These are phyloP conservation scores for Erigeron canadensis DNA, from an alignment of 129 eudicot species.

Conservation along the genomic window DNA sequence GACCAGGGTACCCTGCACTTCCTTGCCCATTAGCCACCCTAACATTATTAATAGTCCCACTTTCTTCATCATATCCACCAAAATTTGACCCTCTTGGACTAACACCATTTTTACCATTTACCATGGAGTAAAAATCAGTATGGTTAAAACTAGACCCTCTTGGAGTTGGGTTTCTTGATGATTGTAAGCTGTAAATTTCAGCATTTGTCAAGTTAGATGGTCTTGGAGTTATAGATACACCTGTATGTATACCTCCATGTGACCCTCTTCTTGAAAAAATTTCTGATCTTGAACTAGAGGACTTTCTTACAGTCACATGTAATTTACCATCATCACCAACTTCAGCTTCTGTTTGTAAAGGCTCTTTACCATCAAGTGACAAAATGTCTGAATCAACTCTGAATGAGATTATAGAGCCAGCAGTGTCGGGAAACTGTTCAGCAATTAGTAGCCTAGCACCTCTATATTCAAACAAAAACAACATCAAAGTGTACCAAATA, in stretches of 20 bases:
- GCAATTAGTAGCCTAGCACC: slow-evolving; percentile 76
- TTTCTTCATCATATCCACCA: slow-evolving; percentile 77
- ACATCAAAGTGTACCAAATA: slow-evolving; percentile 87
- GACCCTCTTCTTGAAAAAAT: slow-evolving; percentile 65
- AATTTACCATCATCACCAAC: slow-evolving; percentile 84
- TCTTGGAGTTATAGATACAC: slow-evolving; percentile 54
- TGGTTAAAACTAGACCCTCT: slow-evolving; percentile 82
- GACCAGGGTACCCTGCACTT: slow-evolving; percentile 63
- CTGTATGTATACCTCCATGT: slow-evolving; percentile 50
- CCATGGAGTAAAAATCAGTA: slow-evolving; percentile 65
- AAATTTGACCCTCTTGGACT: slow-evolving; percentile 78
- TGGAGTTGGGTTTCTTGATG: slow-evolving; percentile 76
- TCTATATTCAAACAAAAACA: slow-evolving; percentile 81
- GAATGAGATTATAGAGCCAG: slow-evolving; percentile 70
- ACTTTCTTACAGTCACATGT: slow-evolving; percentile 78
- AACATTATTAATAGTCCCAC: slow-evolving; percentile 32
- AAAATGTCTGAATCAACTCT: slow-evolving; percentile 73
- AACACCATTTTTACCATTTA: slow-evolving; percentile 54
- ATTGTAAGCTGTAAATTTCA: slow-evolving; percentile 78
- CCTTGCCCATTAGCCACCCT: slow-evolving; percentile 44
- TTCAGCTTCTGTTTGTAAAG: slow-evolving; percentile 80
- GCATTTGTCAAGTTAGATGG: slow-evolving; percentile 78
- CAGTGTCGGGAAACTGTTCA: slow-evolving; percentile 92
- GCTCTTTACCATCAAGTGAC: slow-evolving; percentile 84
- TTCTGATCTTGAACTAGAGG: slow-evolving; percentile 78